Evolutionary conservation across 352 stramenopile genomes (phyloP), one percentile per base, ranked within the genome.

Genomic region (Phytophthora sp.): DNA sequence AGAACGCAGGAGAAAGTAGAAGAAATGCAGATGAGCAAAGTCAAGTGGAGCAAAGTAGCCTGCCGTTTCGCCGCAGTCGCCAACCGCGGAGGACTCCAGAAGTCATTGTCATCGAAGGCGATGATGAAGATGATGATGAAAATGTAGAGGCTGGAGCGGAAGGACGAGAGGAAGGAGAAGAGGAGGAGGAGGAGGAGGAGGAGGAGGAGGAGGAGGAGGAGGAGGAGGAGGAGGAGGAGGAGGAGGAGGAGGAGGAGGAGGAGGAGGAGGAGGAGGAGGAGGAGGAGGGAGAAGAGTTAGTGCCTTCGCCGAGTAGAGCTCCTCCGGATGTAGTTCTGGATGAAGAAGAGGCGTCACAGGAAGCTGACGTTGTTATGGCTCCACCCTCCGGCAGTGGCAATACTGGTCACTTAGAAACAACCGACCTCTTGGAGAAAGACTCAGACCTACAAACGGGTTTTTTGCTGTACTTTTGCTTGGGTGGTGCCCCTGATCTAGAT

Each of bases 41-140:
- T 20, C 45, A 58, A 45, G 31, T 52, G 11, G 46, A 65, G 8
- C 41, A 66, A 41, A 2, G 35, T 12, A 57, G 2, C 18, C 9
- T 49, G 38, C 51, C 28, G 27, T 62, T 49, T 43, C 68, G 68
- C 32, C 68, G 68, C 20, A 76, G 45, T 45, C 72, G 77, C 26
- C 69, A 75, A 24, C 23, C 52, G 21, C 68, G 64, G 1, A 59
- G 54, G 24, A 52, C 42, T 13, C 56, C 65, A 34, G 78, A 91
- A 39, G 69, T 91, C 39, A 91, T 91, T 43, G 70, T 91, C 24
- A 91, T 91, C 70, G 81, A 91, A 71, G 78, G 87, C 8, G 74
- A 86, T 13, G 78, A 86, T 5, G 74, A 79, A 17, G 60, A 78
- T 4, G 60, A 61, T 12, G 51, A 60, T 11, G 50, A 52, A 23